Evolutionary conservation across 208 protist species (phyloP).

Genomic region (Trypanosoma mega): DNA sequence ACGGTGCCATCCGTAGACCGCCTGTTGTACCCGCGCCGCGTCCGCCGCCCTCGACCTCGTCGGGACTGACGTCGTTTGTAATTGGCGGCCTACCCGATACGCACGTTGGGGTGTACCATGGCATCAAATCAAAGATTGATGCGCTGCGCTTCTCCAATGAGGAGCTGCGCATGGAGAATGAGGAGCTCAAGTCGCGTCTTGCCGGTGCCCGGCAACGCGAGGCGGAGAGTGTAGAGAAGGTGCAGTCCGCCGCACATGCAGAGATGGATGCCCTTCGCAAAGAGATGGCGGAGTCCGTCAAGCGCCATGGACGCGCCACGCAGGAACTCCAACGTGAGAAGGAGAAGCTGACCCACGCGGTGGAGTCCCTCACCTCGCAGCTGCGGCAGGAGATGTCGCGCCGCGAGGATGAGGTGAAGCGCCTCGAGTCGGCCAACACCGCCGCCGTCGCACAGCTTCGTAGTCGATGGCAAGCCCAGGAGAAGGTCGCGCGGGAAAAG

Average conservation of each 20-base stretch:
- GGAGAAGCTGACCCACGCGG: slow-evolving; percentile 39
- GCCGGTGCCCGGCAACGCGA: slow-evolving; percentile 40
- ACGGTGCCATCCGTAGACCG: background rate
- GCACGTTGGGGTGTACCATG: slow-evolving; percentile 62
- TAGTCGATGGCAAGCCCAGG: slow-evolving; percentile 70
- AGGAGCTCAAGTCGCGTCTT: slow-evolving; percentile 47
- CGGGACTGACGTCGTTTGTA: slow-evolving; percentile 20
- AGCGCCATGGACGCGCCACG: slow-evolving; percentile 27
- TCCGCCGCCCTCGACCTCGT: slow-evolving; percentile 3
- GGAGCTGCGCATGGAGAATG: slow-evolving; percentile 72
- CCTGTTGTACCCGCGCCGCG: background rate
- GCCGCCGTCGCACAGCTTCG: slow-evolving; percentile 65
- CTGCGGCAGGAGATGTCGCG: slow-evolving; percentile 50
- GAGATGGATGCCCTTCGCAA: slow-evolving; percentile 50
- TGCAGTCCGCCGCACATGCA: slow-evolving; percentile 32
- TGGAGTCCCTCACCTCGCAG: slow-evolving; percentile 60
- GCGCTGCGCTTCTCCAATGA: slow-evolving; percentile 70
- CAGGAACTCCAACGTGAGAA: slow-evolving; percentile 55
- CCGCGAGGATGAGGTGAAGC: slow-evolving; percentile 46
- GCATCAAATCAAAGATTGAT: slow-evolving; percentile 82
- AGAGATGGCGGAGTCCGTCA: slow-evolving; percentile 30
- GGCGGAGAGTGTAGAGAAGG: slow-evolving; percentile 30
- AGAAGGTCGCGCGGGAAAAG: slow-evolving; percentile 75
- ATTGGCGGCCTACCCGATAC: slow-evolving; percentile 32
- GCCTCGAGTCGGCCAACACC: slow-evolving; percentile 65